Conservation (phyloP, 768 basidiomycete species). For the Pleurotus tuoliensis region DNA sequence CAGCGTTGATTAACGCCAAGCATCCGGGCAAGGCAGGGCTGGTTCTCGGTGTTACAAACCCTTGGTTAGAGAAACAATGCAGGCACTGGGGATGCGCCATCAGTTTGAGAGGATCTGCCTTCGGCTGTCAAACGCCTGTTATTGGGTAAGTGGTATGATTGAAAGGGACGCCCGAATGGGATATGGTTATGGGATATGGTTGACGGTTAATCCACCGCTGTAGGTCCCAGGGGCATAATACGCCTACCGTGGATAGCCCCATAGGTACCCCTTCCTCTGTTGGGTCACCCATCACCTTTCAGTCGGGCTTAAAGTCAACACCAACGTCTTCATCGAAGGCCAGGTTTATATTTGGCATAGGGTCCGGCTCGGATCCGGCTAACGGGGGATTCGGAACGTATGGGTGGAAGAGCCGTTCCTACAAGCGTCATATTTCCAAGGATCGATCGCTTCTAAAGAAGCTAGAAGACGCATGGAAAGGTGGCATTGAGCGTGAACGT, state of each 20-base stretch:
- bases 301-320: background rate
- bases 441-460: constrained; percentile 71
- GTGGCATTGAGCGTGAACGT: constrained; percentile 34
- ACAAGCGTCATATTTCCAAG: constrained; percentile 83
- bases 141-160: background rate
- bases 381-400: constrained; percentile 10
- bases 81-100: constrained; percentile 84
- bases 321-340: constrained; percentile 17
- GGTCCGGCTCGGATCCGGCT: background rate
- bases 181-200: no score
- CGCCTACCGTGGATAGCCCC: background rate
- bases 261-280: background rate
- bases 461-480: constrained; percentile 58
- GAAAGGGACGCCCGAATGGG: background rate
- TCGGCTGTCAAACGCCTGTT: constrained; percentile 13
- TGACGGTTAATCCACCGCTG: background rate
- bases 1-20: constrained; percentile 65
- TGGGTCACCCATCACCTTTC: background rate
- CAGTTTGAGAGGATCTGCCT: constrained; percentile 52
- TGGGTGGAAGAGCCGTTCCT: constrained; percentile 75
- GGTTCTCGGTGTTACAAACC: constrained; percentile 84
- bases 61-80: constrained; percentile 76
- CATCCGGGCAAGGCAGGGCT: constrained; percentile 76
- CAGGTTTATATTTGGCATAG: constrained; percentile 12
- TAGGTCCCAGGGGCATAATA: background rate